Evolutionary conservation across 2,329 filamentous ascomycete genomes (phyloP).

Genomic region (Aspergillus viridinutans): DNA sequence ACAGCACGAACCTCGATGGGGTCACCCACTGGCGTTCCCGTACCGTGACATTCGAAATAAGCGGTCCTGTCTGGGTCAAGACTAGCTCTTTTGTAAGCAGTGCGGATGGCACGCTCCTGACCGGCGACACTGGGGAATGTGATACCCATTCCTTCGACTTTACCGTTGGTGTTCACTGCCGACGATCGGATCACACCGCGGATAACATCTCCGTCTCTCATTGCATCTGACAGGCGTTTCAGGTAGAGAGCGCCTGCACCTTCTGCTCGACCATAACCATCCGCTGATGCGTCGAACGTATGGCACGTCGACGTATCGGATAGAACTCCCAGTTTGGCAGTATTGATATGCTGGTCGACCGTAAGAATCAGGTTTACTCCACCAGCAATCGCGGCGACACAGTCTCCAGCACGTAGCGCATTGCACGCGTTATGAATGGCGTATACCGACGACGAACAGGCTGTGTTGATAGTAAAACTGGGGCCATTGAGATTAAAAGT

Average conservation of each 20-base stretch:
- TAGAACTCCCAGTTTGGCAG: slow-evolving; percentile 29
- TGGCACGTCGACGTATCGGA: slow-evolving; percentile 32
- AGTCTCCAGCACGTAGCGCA: slow-evolving; percentile 18
- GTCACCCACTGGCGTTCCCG: slow-evolving; percentile 38
- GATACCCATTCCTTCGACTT: not conserved
- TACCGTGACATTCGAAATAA: no score
- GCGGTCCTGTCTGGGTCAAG: slow-evolving; percentile 24
- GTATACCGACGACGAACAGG: slow-evolving; percentile 38
- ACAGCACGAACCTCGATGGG: slow-evolving; percentile 25
- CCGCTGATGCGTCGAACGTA: slow-evolving; percentile 31
- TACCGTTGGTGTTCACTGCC: slow-evolving; percentile 15
- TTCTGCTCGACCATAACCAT: slow-evolving; percentile 36
- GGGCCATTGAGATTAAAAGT: slow-evolving; percentile 37
- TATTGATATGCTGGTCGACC: slow-evolving; percentile 17
- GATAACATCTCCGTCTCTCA: slow-evolving; percentile 17
- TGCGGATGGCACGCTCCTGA: no score
- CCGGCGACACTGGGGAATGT: no score
- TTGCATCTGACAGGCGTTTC: slow-evolving; percentile 28
- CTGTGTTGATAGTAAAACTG: slow-evolving; percentile 26
- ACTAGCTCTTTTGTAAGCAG: no score
- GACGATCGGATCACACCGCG: slow-evolving; percentile 12
- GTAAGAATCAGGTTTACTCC: slow-evolving; percentile 22
- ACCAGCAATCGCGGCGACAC: slow-evolving; percentile 16
- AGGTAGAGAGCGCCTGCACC: slow-evolving; percentile 29
- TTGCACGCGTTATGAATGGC: slow-evolving; percentile 38